phyloP scores from a whole-genome alignment of 2,329 filamentous ascomycete species.

The Zalaria obscura region DNA sequence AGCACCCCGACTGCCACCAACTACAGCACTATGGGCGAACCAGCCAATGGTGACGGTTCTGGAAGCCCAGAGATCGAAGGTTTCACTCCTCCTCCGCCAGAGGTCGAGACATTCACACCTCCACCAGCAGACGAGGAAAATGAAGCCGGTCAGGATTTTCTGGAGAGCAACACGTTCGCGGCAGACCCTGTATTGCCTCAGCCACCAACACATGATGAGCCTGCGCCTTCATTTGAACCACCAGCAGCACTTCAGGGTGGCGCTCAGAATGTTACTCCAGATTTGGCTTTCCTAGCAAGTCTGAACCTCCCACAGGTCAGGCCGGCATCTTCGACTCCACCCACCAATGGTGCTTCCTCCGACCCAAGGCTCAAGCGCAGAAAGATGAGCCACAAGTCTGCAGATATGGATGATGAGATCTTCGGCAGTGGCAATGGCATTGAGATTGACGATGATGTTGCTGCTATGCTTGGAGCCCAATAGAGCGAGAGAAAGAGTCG shows the following conservation, averaged over 20 bases:
- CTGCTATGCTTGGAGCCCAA: slow-evolving; percentile 7
- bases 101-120: slow-evolving; percentile 80
- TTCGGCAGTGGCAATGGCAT: slow-evolving; percentile 10
- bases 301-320: slow-evolving; percentile 11
- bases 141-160: slow-evolving; percentile 3
- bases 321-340: slow-evolving; percentile 10
- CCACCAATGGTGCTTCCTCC: slow-evolving; percentile 2
- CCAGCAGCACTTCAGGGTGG: slow-evolving; percentile 9
- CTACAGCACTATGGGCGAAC: slow-evolving; percentile 7
- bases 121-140: slow-evolving; percentile 34
- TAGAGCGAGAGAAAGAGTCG: background rate
- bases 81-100: slow-evolving; percentile 55
- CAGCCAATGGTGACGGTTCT: slow-evolving; percentile 10
- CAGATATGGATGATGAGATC: slow-evolving; percentile 16
- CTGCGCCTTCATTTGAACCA: slow-evolving; percentile 14
- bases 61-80: slow-evolving; percentile 23
- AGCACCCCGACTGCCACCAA: slow-evolving; percentile 6
- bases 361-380: slow-evolving; percentile 21
- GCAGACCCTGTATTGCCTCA: slow-evolving; percentile 12
- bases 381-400: slow-evolving; percentile 17
- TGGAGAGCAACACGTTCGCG: slow-evolving; percentile 6
- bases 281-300: slow-evolving; percentile 11
- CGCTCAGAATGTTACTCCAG: background rate
- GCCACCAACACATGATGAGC: slow-evolving; percentile 13
- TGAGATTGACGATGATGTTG: slow-evolving; percentile 7